A percentile compares a stretch with the other conserved stretches of the same genome.
Conservation (phyloP, 352 stramenopile species). For the Globisporangium irregulare region DNA sequence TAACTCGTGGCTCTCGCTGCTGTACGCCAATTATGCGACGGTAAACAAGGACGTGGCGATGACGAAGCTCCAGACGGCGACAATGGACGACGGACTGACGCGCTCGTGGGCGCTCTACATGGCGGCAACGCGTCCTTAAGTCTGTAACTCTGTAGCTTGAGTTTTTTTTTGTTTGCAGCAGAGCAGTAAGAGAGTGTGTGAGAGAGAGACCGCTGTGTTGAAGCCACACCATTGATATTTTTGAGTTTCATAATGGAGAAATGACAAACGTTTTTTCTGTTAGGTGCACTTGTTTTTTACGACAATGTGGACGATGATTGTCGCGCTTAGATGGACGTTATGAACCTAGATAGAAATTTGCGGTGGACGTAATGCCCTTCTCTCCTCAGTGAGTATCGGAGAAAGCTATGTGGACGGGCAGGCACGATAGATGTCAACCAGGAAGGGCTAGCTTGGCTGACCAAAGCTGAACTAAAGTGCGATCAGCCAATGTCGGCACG, state of each 20-base stretch:
- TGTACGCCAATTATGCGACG: conserved; percentile 74
- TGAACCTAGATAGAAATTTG: background rate
- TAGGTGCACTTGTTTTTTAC: background rate
- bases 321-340: background rate
- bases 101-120: conserved; percentile 83
- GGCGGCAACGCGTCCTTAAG: conserved; percentile 30
- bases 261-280: background rate
- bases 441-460: too few species aligned
- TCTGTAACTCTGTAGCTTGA: background rate
- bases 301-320: background rate
- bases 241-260: background rate
- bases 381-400: background rate
- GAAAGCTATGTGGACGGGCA: too few species aligned
- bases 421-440: too few species aligned
- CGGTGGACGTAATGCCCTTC: background rate
- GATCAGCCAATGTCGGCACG: too few species aligned
- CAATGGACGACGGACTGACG: conserved; percentile 73
- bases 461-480: too few species aligned
- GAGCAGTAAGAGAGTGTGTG: background rate
- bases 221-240: background rate
- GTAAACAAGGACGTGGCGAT: conserved; percentile 47
- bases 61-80: conserved; percentile 45
- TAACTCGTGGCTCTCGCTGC: conserved; percentile 69
- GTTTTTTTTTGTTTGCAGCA: background rate
- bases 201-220: background rate